A percentile compares a stretch with the other conserved stretches of the same genome.
phyloP scores from a whole-genome alignment of 2,329 filamentous ascomycete genomes.

The Xylaria sp. region DNA sequence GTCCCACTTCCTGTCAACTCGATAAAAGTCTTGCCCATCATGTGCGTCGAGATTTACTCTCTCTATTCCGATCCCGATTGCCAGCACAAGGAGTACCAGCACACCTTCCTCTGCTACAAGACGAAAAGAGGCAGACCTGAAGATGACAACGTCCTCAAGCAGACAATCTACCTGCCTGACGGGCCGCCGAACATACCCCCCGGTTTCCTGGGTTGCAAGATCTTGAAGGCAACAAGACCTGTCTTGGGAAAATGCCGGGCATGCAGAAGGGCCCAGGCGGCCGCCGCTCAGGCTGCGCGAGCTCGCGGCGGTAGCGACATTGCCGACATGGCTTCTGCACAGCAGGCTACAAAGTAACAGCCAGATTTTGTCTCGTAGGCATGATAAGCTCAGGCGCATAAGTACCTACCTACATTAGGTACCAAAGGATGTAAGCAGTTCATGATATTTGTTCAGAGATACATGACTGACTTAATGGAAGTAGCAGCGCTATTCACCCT shows the following conservation, averaged over 20 bases:
- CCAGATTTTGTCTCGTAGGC: not conserved
- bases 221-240: conserved; percentile 22
- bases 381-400: not conserved
- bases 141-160: conserved; percentile 22
- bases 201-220: conserved; percentile 20
- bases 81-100: conserved; percentile 33
- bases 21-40: conserved; percentile 12
- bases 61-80: conserved; percentile 25
- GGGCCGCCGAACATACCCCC: conserved; percentile 19
- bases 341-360: not conserved
- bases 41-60: conserved; percentile 34
- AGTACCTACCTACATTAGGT: not conserved
- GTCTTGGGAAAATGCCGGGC: conserved; percentile 21
- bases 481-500: too few relatives aligned
- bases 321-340: not conserved
- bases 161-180: conserved; percentile 24
- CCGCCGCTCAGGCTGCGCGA: not conserved
- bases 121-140: conserved; percentile 21
- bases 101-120: conserved; percentile 31
- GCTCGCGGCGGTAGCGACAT: not conserved
- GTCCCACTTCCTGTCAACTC: not conserved
- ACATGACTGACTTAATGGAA: too few relatives aligned
- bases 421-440: not conserved
- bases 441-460: too few relatives aligned
- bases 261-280: conserved; percentile 2